Conservation (phyloP, 331 rosid species). For the Quercus lobata region DNA sequence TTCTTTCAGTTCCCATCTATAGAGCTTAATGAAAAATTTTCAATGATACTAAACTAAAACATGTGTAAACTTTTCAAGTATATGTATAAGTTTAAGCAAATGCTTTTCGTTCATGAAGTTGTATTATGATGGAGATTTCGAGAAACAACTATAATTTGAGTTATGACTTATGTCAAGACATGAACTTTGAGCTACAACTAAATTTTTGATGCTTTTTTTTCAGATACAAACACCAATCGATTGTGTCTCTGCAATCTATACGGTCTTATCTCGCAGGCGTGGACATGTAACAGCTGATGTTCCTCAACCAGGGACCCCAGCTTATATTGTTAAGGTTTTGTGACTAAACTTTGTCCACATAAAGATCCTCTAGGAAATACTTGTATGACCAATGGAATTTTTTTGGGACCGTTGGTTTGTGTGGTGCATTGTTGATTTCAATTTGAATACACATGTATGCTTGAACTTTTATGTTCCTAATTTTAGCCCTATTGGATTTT, state of each 20-base stretch:
- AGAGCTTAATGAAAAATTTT: neutral
- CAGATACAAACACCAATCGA: constrained; percentile 98
- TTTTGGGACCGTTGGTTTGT: neutral
- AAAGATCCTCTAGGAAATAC: neutral
- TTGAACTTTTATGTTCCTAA: neutral
- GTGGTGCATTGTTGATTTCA: neutral
- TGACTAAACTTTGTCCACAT: constrained; percentile 15
- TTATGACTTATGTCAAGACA: neutral
- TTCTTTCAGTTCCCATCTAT: too few species aligned
- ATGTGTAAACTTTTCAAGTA: neutral
- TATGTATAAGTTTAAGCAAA: neutral
- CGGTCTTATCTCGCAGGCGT: constrained; percentile 91
- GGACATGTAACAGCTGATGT: constrained; percentile 99
- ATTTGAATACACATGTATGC: neutral
- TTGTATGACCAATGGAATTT: neutral
- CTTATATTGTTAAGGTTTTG: constrained; percentile 83
- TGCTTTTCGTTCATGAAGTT: neutral
- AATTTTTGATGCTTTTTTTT: constrained; percentile 26
- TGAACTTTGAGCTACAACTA: constrained; percentile 13
- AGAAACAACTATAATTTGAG: neutral
- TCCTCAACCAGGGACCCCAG: constrained; percentile 98
- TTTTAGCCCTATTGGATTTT: constrained; percentile 2
- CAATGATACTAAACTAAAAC: neutral
- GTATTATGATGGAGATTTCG: neutral
- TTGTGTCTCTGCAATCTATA: constrained; percentile 95